phyloP scores from a whole-genome alignment of 2,329 filamentous ascomycete species.

The Aspergillus glaucus region DNA sequence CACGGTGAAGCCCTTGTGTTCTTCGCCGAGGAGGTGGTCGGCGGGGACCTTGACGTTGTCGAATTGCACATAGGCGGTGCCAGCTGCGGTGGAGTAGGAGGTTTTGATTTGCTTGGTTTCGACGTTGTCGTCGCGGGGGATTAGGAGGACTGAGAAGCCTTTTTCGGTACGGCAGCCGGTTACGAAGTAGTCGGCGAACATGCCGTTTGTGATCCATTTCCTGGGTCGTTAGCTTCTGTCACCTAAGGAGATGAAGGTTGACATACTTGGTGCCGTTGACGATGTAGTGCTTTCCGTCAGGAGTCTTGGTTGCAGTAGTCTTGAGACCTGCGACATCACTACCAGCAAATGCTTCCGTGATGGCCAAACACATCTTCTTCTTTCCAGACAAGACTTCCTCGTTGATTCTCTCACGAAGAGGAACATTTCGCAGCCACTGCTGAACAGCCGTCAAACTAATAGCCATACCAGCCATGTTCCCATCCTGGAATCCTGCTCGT shows the following conservation, averaged over 20 bases:
- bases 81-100: constrained; percentile 69
- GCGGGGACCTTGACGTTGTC: constrained; percentile 82
- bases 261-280: constrained; percentile 40
- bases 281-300: constrained; percentile 67
- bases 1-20: constrained; percentile 79
- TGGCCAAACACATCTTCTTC: constrained; percentile 84
- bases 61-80: constrained; percentile 73
- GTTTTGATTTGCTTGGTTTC: constrained; percentile 59
- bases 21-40: constrained; percentile 69
- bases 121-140: constrained; percentile 65
- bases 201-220: constrained; percentile 82
- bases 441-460: constrained; percentile 74
- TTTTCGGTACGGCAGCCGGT: constrained; percentile 73
- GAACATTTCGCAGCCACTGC: constrained; percentile 66
- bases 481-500: constrained; percentile 64
- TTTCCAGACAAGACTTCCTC: constrained; percentile 69
- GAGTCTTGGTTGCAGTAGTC: constrained; percentile 70
- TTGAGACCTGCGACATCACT: constrained; percentile 73
- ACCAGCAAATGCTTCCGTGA: constrained; percentile 83
- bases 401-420: constrained; percentile 60
- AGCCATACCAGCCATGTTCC: constrained; percentile 79
- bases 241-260: neutral
- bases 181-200: constrained; percentile 77
- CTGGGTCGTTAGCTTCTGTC: constrained; percentile 41
- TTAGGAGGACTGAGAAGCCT: constrained; percentile 69